Conservation (phyloP, 2,329 filamentous ascomycete genomes). For the Aphanocladium album region DNA sequence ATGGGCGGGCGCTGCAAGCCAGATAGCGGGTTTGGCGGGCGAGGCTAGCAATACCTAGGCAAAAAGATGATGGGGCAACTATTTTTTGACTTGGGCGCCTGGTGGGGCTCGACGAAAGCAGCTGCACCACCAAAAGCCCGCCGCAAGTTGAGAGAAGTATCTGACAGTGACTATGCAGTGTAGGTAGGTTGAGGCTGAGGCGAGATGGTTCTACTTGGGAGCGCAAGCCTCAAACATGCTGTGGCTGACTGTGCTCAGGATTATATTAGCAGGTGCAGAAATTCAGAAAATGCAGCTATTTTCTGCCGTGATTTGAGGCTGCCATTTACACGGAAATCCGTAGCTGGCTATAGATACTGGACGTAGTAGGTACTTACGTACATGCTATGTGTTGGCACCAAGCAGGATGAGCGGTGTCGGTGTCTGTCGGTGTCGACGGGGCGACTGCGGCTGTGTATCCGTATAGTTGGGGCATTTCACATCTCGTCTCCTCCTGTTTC, state of each 20-base stretch:
- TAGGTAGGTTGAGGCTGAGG: background rate
- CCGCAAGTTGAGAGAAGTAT: background rate
- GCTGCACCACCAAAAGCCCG: too few relatives aligned
- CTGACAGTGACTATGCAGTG: too few relatives aligned
- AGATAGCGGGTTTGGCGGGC: background rate
- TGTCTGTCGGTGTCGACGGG: constrained; percentile 5
- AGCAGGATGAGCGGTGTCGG: constrained; percentile 3
- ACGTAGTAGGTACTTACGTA: background rate
- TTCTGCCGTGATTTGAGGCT: background rate
- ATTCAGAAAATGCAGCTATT: background rate
- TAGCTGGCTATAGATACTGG: background rate
- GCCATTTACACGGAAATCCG: background rate
- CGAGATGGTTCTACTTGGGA: background rate
- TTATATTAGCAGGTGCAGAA: background rate
- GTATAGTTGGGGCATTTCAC: constrained; percentile 9
- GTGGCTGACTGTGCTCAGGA: background rate
- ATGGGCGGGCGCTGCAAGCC: background rate
- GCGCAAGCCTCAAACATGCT: background rate
- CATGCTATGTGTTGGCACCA: background rate
- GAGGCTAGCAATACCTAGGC: background rate
- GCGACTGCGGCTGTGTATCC: background rate
- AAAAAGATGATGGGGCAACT: background rate
- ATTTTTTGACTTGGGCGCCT: background rate
- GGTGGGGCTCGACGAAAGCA: too few relatives aligned
- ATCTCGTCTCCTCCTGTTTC: background rate